Base-by-base conservation (phyloP, 164 flowering plant genomes). In the Kingdonia uniflora region DNA sequence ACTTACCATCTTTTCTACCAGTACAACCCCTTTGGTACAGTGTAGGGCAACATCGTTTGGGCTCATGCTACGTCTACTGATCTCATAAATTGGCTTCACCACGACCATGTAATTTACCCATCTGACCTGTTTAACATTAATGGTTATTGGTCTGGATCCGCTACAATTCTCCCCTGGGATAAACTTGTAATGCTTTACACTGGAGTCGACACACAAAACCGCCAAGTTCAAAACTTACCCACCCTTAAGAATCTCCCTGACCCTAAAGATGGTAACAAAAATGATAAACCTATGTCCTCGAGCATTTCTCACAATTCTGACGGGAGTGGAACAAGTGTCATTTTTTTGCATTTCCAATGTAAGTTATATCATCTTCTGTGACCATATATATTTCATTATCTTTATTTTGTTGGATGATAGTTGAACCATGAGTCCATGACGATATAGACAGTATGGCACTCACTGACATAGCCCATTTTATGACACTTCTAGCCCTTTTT, bases 21-120 rank as follows among this genome's bases (percentile, higher is more conserved):
- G 23, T 67, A 73, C 65, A 73, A 73, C 49, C 73, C 75, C 37
- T 10, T 63, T 1, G 77, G 76, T n/a, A 71, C 72, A 11, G 70
- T 71, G 3, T 74, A 71, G 72, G 75, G 77, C 10, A 69, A 75
- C 64, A 76, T 76, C 0, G 72, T 72, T 0, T 79, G 83, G 83
- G 83, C 69, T 1, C 85, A 80, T 40, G 71, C 85, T 0, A 50
- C 65, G 24, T 80, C 85, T 8, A 59, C 42, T 8, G 82, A 80
- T 52, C 54, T 80, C n/a, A 55, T 80, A 57, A 72, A 76, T 26
- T 80, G 85, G 85, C 40, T 23, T 17, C 67, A 61, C 1, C 71
- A 61, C 6, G 54, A 69, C 0, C 73, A 45, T 2, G 80, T 80
- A 1, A 55, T 80, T 29, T 33, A 10, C 45, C 76, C 80, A 10